Conservation (phyloP, 2,329 filamentous ascomycete species). For the Venturia asperata region DNA sequence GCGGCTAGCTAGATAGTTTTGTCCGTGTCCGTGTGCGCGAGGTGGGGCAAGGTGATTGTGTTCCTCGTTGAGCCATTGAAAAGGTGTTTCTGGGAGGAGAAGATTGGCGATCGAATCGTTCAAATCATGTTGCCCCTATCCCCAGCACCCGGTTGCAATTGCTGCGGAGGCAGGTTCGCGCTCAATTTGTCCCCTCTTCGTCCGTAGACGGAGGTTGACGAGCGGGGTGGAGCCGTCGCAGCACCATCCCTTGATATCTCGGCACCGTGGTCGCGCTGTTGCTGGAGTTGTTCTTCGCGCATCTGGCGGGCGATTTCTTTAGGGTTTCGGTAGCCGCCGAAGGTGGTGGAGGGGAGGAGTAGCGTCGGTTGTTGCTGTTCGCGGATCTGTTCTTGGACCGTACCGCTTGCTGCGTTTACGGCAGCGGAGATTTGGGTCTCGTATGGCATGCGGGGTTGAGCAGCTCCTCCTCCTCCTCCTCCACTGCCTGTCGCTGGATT, state of each 20-base stretch:
- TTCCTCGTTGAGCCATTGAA: no score
- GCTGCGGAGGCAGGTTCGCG: constrained; percentile 44
- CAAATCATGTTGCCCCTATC: constrained; percentile 8
- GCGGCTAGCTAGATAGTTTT: background rate
- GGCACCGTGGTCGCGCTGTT: background rate
- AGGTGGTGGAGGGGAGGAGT: constrained; percentile 16
- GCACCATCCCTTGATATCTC: constrained; percentile 11
- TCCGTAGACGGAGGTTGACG: background rate
- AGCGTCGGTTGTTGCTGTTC: constrained; percentile 11
- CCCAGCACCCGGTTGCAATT: constrained; percentile 3
- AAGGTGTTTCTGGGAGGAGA: no score
- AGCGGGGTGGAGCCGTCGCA: constrained; percentile 9
- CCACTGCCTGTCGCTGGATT: constrained; percentile 4
- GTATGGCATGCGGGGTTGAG: constrained; percentile 26
- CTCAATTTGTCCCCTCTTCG: background rate
- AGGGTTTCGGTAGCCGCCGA: constrained; percentile 14
- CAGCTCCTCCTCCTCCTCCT: no score
- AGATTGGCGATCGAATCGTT: background rate
- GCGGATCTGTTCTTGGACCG: constrained; percentile 24
- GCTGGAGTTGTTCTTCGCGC: constrained; percentile 12
- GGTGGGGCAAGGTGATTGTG: background rate
- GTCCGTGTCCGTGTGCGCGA: background rate
- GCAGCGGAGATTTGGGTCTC: constrained; percentile 24
- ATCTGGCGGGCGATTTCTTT: constrained; percentile 19
- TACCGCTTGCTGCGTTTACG: constrained; percentile 21